phyloP scores from a whole-genome alignment of 2,329 filamentous ascomycete species.

The Pyricularia sp. region DNA sequence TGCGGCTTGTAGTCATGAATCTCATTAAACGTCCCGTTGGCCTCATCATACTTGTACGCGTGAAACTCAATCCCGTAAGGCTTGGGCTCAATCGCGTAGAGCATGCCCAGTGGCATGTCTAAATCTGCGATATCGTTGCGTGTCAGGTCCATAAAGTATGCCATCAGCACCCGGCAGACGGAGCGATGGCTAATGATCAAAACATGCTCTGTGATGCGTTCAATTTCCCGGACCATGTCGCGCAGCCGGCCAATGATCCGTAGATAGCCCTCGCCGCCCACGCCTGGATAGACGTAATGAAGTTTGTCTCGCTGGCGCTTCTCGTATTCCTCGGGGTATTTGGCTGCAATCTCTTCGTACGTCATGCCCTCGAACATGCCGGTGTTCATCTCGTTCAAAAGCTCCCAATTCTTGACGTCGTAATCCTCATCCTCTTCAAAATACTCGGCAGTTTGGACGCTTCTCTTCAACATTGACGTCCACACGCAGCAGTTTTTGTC shows the following conservation, averaged over 20 bases:
- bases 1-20: slow-evolving; percentile 74
- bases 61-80: slow-evolving; percentile 97
- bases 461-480: slow-evolving; percentile 93
- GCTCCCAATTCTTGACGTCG: slow-evolving; percentile 94
- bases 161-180: slow-evolving; percentile 83
- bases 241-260: slow-evolving; percentile 94
- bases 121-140: slow-evolving; percentile 88
- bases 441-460: slow-evolving; percentile 76
- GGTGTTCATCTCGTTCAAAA: slow-evolving; percentile 93
- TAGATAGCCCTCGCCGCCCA: slow-evolving; percentile 91
- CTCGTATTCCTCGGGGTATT: slow-evolving; percentile 71
- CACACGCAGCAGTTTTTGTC: slow-evolving; percentile 95
- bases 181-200: slow-evolving; percentile 89
- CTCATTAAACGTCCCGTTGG: slow-evolving; percentile 72
- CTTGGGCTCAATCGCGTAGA: slow-evolving; percentile 94
- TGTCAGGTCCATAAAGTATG: slow-evolving; percentile 91
- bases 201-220: slow-evolving; percentile 93
- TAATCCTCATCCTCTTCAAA: slow-evolving; percentile 90
- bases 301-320: slow-evolving; percentile 80
- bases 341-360: slow-evolving; percentile 78
- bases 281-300: slow-evolving; percentile 91
- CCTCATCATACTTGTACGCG: slow-evolving; percentile 81
- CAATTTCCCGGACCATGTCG: slow-evolving; percentile 92
- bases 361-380: slow-evolving; percentile 92
- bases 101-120: slow-evolving; percentile 85